Percentiles rank a stretch among this genome's conserved stretches.
Conservation (phyloP, 345 rosid genomes). For the Euphorbia lathyris region DNA sequence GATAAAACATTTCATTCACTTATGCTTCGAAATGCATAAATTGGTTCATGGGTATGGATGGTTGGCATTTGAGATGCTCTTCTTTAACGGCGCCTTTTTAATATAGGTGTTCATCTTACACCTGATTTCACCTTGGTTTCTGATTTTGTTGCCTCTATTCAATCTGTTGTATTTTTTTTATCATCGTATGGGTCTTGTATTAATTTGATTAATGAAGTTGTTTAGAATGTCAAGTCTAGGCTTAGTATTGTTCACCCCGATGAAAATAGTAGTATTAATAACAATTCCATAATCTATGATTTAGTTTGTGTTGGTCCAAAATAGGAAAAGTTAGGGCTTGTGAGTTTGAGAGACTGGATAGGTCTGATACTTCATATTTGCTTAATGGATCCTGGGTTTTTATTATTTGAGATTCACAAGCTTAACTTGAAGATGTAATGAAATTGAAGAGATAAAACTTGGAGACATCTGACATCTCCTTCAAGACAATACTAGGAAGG, state of each 20-base stretch:
- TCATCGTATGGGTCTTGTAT: slow-evolving; percentile 59
- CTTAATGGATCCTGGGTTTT: slow-evolving; percentile 78
- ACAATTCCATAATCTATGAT: slow-evolving; percentile 25
- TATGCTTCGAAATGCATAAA: no score
- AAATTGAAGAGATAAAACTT: no score
- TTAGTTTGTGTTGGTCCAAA: slow-evolving; percentile 63
- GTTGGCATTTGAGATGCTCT: slow-evolving; percentile 74
- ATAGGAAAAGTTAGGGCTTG: slow-evolving; percentile 47
- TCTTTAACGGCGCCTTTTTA: slow-evolving; percentile 65
- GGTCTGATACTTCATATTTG: slow-evolving; percentile 50
- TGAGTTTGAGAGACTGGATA: slow-evolving; percentile 52
- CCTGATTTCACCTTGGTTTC: slow-evolving; percentile 69
- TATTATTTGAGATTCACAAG: slow-evolving; percentile 75
- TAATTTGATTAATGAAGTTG: slow-evolving; percentile 56
- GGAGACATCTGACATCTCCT: no score
- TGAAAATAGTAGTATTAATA: no score
- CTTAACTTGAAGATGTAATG: no score
- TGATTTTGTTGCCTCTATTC: slow-evolving; percentile 55
- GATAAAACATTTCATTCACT: no score
- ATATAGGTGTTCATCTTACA: slow-evolving; percentile 67
- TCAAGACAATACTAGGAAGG: no score
- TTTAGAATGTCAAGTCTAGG: slow-evolving; percentile 54
- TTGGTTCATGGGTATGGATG: slow-evolving; percentile 57
- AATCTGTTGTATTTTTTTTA: slow-evolving; percentile 49
- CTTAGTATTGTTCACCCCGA: background rate